Evolutionary conservation across 306 rosid genomes (phyloP), one percentile per base, ranked within the genome.

Genomic region (Cicer pinnatifidum): DNA sequence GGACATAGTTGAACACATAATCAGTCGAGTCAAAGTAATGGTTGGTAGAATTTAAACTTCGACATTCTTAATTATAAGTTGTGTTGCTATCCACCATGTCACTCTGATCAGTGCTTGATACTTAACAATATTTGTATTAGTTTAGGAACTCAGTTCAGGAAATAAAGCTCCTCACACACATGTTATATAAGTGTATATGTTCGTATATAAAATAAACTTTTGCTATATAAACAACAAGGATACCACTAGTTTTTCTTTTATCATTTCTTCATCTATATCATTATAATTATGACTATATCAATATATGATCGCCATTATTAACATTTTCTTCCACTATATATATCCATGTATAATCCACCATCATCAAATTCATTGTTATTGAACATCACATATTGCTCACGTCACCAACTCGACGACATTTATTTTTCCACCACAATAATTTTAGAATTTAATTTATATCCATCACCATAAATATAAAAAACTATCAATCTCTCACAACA

Each of bases 331-430:
- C 82, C 75, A 72, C 83, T 16, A 52, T 54, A 72, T 16, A 52
- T 54, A 72, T 52, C 69, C 82, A 60, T 79, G 67, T 79, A 65
- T 65, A 53, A 65, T 56, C 74, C 63, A 54, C 69, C 46, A 54
- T 72, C 35, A 79, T 35, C 45, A 48, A 37, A 61, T 39, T 58
- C 48, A 46, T 70, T 38, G 40, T 78, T 7, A 62, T 61, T 51
- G 13, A 71, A 78, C n/a, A 51, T 71, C 43, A 15, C 51, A 62
- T 23, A 23, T 11, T 53, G 35, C 38, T 64, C 0, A 33, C 23
- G 71, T 16, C 1, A 46, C 81, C 82, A 76, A 4, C 67, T 76
- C 85, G 0, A 23, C 2, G 33, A 2, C 33, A 23, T 2, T 23
- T 2, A 77, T 72, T 50, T 11, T 57, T 71, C 82, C 75, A 82